Evolutionary conservation across 1,139 yeast genomes (phyloP).

Genomic region (Zygosaccharomyces pseudobailii): DNA sequence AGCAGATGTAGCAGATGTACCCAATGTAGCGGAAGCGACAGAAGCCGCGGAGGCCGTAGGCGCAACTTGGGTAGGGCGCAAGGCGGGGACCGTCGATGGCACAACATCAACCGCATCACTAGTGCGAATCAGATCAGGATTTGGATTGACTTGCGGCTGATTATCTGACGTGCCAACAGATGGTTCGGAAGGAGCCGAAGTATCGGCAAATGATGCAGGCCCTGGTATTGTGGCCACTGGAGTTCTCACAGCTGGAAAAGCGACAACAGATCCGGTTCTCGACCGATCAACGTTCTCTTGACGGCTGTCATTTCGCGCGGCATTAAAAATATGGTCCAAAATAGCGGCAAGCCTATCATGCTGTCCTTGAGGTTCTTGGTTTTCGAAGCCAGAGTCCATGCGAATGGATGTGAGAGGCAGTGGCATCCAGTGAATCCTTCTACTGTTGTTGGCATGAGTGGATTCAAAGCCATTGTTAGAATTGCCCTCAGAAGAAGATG

Average conservation of each 20-base stretch:
- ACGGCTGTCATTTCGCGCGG: slow-evolving; percentile 4
- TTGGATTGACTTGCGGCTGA: background rate
- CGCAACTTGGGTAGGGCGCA: no score
- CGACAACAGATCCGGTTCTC: background rate
- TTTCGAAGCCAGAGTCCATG: slow-evolving; percentile 1
- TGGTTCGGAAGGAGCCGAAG: slow-evolving; percentile 1
- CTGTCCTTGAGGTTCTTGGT: slow-evolving; percentile 6
- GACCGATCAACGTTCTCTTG: background rate
- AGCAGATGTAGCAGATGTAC: no score
- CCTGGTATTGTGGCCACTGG: slow-evolving; percentile 2
- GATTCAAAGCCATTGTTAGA: background rate
- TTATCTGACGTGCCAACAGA: background rate
- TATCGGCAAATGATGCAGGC: background rate
- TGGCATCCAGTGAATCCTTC: slow-evolving; percentile 19
- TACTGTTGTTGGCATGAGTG: slow-evolving; percentile 1
- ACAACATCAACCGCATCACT: no score
- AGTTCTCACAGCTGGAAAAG: background rate
- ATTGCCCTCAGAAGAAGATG: background rate
- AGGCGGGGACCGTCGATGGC: no score
- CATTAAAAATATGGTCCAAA: slow-evolving; percentile 18
- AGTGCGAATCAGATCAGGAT: background rate
- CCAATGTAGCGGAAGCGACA: no score
- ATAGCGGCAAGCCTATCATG: slow-evolving; percentile 17
- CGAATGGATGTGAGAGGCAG: slow-evolving; percentile 15
- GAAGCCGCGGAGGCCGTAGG: no score